Evolutionary conservation across 768 basidiomycete species (phyloP), one percentile per base, ranked within the genome.

Genomic region (Gloeostereum incarnatum): DNA sequence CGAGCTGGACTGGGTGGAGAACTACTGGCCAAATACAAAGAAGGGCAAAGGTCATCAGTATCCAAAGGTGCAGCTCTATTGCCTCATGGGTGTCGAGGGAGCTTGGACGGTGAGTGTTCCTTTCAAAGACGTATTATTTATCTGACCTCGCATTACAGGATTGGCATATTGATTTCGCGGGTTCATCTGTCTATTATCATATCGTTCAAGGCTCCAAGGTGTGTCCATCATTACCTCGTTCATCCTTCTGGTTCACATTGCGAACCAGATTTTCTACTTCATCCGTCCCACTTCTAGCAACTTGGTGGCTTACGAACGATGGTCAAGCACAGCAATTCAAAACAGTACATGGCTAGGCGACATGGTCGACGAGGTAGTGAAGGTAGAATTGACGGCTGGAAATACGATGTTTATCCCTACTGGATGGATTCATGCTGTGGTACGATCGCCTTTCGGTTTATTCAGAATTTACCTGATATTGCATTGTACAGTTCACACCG

Each of bases 141-240:
- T n/a, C n/a, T n/a, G n/a, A n/a, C n/a, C n/a, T n/a, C n/a, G n/a
- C n/a, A n/a, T n/a, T 25, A 14, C 51, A 93, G 91, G 94, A 97
- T 53, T 97, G 93, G 96, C 94, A 99, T 52, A 68, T 98, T 43
- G 96, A 99, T 61, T 97, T 99, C 54, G 94, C 94, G 16, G 96
- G 92, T 1, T 92, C 88, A 2, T 94, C 87, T 1, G 94, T 93
- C n/a, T 98, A 94, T 58, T 98, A 98, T 52, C 92, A 97, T 49
- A 81, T 99, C 43, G 68, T 96, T 14, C 71, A 66, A 30, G 92
- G 92, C 19, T 70, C 78, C 40, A 96, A 91, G 74, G 93, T 80
- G 46, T 33, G 63, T 36, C 24, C 17, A 19, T 27, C 10, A 18
- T 31, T 26, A 3, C 36, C 17, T 36, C 14, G 13, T 16, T 43